Conservation (phyloP, 164 flowering plant species). For the Malania oleifera region DNA sequence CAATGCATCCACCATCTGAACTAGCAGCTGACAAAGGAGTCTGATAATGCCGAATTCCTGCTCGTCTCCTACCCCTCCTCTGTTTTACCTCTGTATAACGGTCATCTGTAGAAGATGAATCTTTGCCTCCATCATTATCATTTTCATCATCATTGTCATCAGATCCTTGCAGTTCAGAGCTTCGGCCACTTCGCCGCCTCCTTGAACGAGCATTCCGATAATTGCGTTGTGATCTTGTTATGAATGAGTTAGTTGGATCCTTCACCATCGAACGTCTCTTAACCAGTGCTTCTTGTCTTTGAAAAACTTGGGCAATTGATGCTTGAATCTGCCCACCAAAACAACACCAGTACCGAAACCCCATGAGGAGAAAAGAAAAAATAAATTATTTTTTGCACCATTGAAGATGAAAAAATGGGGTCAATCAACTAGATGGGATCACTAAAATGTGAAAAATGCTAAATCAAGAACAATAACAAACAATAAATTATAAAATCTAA, state of each 20-base stretch:
- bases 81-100: constrained; percentile 45
- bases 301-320: constrained; percentile 72
- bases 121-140: constrained; percentile 53
- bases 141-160: constrained; percentile 66
- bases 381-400: too few relatives aligned
- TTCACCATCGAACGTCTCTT: constrained; percentile 47
- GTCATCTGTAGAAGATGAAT: constrained; percentile 79
- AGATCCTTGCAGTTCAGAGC: constrained; percentile 44
- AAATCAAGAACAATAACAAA: too few relatives aligned
- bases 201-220: constrained; percentile 30
- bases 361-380: too few relatives aligned
- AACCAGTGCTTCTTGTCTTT: constrained; percentile 78
- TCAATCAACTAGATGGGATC: too few relatives aligned
- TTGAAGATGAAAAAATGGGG: too few relatives aligned
- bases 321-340: constrained; percentile 64
- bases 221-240: constrained; percentile 44
- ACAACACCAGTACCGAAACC: too few relatives aligned
- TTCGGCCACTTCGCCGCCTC: constrained; percentile 40
- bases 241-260: constrained; percentile 35
- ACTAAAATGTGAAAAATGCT: too few relatives aligned
- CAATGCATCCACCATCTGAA: constrained; percentile 40
- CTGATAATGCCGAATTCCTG: constrained; percentile 32
- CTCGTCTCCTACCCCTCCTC: constrained; percentile 49
- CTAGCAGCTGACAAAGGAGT: constrained; percentile 29
- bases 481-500: too few relatives aligned